Percentiles rank a stretch among this genome's conserved stretches.
These are phyloP conservation scores for Thielaviopsis musarum DNA, from an alignment of 2,329 filamentous ascomycete species.

Conservation along the genomic window DNA sequence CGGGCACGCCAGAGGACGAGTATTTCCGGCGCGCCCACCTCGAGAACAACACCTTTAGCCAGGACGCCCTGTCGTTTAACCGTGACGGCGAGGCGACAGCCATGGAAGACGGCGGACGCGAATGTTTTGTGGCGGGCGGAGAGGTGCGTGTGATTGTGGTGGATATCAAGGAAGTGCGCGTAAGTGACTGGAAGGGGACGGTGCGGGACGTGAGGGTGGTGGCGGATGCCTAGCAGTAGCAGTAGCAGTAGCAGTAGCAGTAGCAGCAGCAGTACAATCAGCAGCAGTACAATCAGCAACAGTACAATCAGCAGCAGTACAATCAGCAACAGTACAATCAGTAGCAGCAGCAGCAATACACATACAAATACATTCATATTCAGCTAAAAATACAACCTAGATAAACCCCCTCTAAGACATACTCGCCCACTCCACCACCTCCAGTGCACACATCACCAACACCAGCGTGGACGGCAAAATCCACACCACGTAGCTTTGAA, in stretches of 20 bases:
- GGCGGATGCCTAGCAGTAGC: neutral
- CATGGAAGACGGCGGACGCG: constrained; percentile 35
- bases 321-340: neutral
- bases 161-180: constrained; percentile 65
- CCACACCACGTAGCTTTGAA: constrained; percentile 83
- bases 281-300: too few species aligned
- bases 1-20: constrained; percentile 62
- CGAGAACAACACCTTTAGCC: constrained; percentile 79
- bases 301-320: neutral
- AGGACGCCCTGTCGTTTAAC: constrained; percentile 24
- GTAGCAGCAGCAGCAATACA: too few species aligned
- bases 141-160: constrained; percentile 82
- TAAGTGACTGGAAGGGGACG: constrained; percentile 89
- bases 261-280: neutral
- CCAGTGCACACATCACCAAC: constrained; percentile 78
- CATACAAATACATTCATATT: too few species aligned
- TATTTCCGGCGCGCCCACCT: constrained; percentile 75
- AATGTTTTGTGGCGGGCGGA: constrained; percentile 60
- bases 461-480: constrained; percentile 86
- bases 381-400: neutral
- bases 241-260: neutral
- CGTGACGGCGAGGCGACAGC: constrained; percentile 20
- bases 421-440: constrained; percentile 77
- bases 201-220: constrained; percentile 44
- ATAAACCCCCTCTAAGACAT: constrained; percentile 8